phyloP scores from a whole-genome alignment of 257 asterid species.

The Echites panduratus region DNA sequence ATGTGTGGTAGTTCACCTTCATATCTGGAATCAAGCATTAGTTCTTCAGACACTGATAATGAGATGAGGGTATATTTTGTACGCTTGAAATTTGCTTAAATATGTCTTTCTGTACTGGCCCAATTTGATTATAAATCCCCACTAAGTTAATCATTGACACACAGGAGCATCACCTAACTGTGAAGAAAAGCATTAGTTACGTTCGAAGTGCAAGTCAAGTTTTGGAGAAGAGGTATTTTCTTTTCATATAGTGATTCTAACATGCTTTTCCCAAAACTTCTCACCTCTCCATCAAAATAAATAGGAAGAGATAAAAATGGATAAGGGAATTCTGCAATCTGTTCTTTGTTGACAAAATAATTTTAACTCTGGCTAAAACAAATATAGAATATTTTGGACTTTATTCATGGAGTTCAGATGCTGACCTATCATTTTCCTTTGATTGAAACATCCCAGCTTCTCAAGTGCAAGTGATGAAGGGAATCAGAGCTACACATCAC shows the following conservation, averaged over 20 bases:
- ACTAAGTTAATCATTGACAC: conserved; percentile 27
- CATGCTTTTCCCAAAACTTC: neutral
- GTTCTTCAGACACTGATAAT: conserved; percentile 47
- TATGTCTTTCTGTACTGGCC: neutral
- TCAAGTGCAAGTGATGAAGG: conserved; percentile 46
- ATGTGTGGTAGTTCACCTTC: conserved; percentile 35
- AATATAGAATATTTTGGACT: neutral
- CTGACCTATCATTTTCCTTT: conserved; percentile 2
- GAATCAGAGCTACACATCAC: conserved; percentile 40
- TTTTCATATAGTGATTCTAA: neutral
- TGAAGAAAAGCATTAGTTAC: conserved; percentile 26
- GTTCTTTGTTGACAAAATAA: too few species aligned
- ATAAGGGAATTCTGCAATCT: neutral
- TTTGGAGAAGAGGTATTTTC: conserved; percentile 49
- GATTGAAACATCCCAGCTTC: conserved; percentile 29
- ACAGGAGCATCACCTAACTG: conserved; percentile 47
- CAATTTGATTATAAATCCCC: conserved; percentile 5
- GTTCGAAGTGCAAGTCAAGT: conserved; percentile 30
- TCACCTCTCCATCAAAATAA: neutral
- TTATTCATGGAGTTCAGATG: neutral
- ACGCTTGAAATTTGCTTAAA: conserved; percentile 3
- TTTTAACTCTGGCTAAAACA: too few species aligned
- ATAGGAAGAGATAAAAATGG: neutral
- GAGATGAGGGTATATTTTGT: conserved; percentile 47
- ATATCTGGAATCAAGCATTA: conserved; percentile 34